A percentile compares a stretch with the other conserved stretches of the same genome.
These are phyloP conservation scores for Phyllosticta citriasiana DNA, from an alignment of 2,329 filamentous ascomycete genomes.

Conservation along the genomic window DNA sequence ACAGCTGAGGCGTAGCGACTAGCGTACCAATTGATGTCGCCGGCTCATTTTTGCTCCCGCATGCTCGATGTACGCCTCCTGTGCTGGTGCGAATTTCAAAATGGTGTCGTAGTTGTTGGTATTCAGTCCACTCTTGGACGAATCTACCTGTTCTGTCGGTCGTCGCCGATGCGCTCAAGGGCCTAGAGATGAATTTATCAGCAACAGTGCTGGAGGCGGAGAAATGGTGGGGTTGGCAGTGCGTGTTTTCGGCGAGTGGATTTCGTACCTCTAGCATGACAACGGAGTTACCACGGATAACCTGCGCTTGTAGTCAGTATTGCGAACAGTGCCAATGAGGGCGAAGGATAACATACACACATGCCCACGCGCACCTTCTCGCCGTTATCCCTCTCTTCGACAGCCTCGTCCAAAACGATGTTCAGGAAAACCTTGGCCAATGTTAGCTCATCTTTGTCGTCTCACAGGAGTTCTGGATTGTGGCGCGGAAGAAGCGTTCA, in stretches of 20 bases:
- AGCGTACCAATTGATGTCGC: neutral
- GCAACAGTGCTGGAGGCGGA: neutral
- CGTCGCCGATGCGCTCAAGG: constrained; percentile 28
- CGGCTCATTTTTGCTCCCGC: neutral
- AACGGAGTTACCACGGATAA: constrained; percentile 95
- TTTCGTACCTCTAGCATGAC: constrained; percentile 76
- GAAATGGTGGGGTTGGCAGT: neutral
- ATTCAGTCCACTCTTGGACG: constrained; percentile 7
- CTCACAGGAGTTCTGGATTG: neutral
- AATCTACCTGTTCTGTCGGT: constrained; percentile 11
- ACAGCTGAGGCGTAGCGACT: neutral
- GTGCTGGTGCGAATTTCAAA: neutral
- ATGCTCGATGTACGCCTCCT: neutral
- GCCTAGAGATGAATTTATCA: constrained; percentile 15
- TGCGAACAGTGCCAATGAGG: constrained; percentile 13
- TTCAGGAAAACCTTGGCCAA: constrained; percentile 79
- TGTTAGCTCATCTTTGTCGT: neutral
- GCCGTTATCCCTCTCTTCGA: constrained; percentile 86
- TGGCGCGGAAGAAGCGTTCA: neutral
- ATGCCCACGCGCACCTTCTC: constrained; percentile 88
- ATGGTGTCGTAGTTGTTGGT: neutral
- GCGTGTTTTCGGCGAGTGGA: neutral
- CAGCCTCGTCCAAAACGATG: constrained; percentile 91
- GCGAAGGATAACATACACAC: constrained; percentile 54
- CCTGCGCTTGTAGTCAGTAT: constrained; percentile 37